Conservation (phyloP, 2,329 filamentous ascomycete genomes). For the Talaromyces sp. region DNA sequence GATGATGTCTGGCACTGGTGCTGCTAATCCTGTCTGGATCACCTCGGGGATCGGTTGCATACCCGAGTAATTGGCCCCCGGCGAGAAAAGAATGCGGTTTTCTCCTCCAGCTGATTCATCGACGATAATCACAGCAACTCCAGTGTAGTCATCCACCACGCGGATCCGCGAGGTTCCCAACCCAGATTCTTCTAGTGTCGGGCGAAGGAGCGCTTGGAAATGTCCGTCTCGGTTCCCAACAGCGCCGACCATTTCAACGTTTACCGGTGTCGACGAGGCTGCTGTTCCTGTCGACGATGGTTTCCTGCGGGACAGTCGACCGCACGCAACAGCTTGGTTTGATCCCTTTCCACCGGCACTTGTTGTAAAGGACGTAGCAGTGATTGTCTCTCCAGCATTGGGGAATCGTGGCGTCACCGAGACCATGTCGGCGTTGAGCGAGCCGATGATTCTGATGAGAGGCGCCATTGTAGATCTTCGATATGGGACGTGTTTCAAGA, state of each 20-base stretch:
- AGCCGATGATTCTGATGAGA: conserved; percentile 78
- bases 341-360: conserved; percentile 90
- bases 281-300: conserved; percentile 14
- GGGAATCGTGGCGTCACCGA: conserved; percentile 83
- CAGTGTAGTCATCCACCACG: conserved; percentile 53
- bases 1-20: conserved; percentile 56
- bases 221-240: conserved; percentile 60
- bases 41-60: conserved; percentile 38
- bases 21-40: conserved; percentile 28
- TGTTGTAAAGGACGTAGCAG: conserved; percentile 69
- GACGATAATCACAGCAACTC: conserved; percentile 71
- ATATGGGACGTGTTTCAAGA: background rate
- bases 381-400: conserved; percentile 79
- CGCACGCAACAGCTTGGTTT: conserved; percentile 89
- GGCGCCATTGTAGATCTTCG: conserved; percentile 30
- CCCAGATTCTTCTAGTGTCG: conserved; percentile 57
- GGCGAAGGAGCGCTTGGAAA: conserved; percentile 58
- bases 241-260: conserved; percentile 68
- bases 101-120: conserved; percentile 64
- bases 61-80: conserved; percentile 62
- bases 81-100: conserved; percentile 71
- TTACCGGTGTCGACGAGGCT: conserved; percentile 24
- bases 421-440: conserved; percentile 90
- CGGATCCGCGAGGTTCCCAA: conserved; percentile 57
- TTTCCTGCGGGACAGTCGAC: conserved; percentile 66